Evolutionary conservation across 768 basidiomycete species (phyloP), one percentile per base, ranked within the genome.

Genomic region (Omphalotus guepiniiformis): DNA sequence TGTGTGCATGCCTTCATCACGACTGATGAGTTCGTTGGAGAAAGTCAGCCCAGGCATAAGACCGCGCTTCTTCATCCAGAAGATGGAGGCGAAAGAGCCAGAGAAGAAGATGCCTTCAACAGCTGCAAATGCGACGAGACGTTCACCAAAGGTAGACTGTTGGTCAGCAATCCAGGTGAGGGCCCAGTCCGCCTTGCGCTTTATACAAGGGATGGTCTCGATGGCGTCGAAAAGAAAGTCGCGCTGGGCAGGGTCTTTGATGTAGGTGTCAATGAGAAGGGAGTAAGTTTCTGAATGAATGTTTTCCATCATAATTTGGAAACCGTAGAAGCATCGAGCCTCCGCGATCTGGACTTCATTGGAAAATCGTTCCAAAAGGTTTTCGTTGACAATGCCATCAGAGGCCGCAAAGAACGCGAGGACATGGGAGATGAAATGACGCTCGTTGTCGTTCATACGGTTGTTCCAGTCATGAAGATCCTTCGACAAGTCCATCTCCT

Each of bases 1-100:
- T 62, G 86, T 87, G 61, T 88, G 85, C 65, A 88, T 79, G 45
- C 86, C 85, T 63, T 88, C 86, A 49, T 88, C 82, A 27, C 82
- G 71, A 36, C 75, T 78, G 66, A 85, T 85, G 57, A 83, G 72
- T 64, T 85, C 82, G 69, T 85, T 85, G 29, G 80, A 82, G 63
- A 83, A 83, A n/a, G 82, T 80, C 37, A 85, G 66, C 22, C 82
- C 82, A 26, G 82, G 82, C 82, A 83, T 83, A 45, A 83, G 70
- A n/a, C 82, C 82, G 27, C 82, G 70, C 70, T 83, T 83, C 76
- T 83, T 83, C 54, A 83, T 67, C 82, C 82, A 83, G 65, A 83
- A 83, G 61, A 83, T 82, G 42, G 77, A 71, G 1, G 82, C 79
- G 55, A 79, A 79, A n/a, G 74, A 74, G 26, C 76, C 82, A 12